These are phyloP conservation scores for Camellia japonica DNA, from an alignment of 148 eudicot species.

Conservation along the genomic window DNA sequence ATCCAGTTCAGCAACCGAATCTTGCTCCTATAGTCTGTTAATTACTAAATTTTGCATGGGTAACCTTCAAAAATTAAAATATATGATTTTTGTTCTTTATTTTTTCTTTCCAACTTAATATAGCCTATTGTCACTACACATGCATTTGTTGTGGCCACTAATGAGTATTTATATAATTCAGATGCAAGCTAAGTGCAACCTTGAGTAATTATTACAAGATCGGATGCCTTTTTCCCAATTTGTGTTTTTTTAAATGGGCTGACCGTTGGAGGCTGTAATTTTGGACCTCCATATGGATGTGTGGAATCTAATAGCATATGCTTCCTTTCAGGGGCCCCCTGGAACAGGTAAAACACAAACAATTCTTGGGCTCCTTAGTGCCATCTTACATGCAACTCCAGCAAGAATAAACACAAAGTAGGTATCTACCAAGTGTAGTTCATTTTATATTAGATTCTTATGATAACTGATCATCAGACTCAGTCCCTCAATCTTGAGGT, in stretches of 20 bases:
- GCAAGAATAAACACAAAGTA: conserved; percentile 72
- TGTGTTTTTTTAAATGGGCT: neutral
- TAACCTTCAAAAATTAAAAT: neutral
- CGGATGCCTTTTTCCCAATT: neutral
- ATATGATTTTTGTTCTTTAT: neutral
- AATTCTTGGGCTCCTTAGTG: conserved; percentile 92
- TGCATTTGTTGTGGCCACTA: conserved; percentile 1
- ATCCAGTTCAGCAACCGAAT: neutral
- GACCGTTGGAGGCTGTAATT: neutral
- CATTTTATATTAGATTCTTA: neutral
- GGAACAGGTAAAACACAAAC: conserved; percentile 99
- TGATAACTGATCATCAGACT: neutral
- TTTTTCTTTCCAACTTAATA: conserved; percentile 7
- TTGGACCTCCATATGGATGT: neutral
- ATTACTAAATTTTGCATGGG: neutral
- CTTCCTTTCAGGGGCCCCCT: conserved; percentile 82
- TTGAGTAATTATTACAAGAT: neutral
- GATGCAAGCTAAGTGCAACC: neutral
- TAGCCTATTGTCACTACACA: neutral
- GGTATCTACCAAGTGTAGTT: conserved; percentile 18
- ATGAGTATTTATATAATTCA: neutral
- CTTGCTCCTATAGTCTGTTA: neutral
- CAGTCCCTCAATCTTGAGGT: too few species aligned
- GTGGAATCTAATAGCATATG: conserved; percentile 11
- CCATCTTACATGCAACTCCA: conserved; percentile 90